Evolutionary conservation across 2,329 filamentous ascomycete genomes (phyloP).

Genomic region (Gliomastix tumulicola): DNA sequence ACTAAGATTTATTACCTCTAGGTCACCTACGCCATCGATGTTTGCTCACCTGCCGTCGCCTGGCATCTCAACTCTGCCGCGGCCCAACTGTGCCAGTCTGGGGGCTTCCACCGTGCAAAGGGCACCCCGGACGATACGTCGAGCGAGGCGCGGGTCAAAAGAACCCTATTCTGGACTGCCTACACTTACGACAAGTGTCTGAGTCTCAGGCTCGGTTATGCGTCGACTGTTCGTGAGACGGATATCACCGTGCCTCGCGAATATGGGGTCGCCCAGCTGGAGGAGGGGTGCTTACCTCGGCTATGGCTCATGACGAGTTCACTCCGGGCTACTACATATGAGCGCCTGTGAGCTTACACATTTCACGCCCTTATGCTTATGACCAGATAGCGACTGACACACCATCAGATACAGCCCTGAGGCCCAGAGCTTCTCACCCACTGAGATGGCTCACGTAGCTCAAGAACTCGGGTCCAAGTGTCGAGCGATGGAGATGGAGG

Average conservation of each 20-base stretch:
- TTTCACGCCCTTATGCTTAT: not conserved
- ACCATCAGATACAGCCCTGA: not conserved
- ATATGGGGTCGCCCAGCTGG: constrained; percentile 29
- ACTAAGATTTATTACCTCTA: too few relatives aligned
- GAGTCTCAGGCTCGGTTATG: constrained; percentile 50
- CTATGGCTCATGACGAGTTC: constrained; percentile 49
- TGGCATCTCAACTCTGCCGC: constrained; percentile 56
- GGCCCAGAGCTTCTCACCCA: not conserved
- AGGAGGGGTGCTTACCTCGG: constrained; percentile 30
- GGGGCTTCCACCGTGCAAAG: constrained; percentile 50
- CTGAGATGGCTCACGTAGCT: constrained; percentile 12
- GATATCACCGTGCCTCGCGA: constrained; percentile 45
- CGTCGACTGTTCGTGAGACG: constrained; percentile 50
- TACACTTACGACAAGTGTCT: constrained; percentile 54
- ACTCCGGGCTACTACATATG: constrained; percentile 53
- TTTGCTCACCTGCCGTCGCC: constrained; percentile 53
- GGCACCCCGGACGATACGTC: too few relatives aligned
- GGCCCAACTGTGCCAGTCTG: constrained; percentile 51
- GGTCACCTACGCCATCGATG: constrained; percentile 54
- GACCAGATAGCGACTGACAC: not conserved
- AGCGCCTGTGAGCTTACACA: constrained; percentile 27
- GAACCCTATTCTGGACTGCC: constrained; percentile 39
- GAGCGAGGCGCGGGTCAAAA: constrained; percentile 31
- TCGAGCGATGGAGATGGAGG: constrained; percentile 25
- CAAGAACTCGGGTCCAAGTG: constrained; percentile 28